phyloP scores from a whole-genome alignment of 163 green algal species.

The Scenedesmus sp. region DNA sequence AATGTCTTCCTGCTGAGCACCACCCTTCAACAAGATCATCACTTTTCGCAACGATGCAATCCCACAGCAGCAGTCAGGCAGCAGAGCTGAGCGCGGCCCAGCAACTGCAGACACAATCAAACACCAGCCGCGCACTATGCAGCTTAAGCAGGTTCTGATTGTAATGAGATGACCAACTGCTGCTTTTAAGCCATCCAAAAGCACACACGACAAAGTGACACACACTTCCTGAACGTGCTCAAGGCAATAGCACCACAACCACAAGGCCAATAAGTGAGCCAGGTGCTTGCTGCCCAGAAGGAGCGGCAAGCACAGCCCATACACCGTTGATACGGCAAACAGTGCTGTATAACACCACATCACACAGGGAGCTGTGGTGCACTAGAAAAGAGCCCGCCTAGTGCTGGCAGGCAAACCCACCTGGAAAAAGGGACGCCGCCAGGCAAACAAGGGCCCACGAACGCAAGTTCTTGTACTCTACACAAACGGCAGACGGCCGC shows the following conservation, averaged over 20 bases:
- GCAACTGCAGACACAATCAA: too few relatives aligned
- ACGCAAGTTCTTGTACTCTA: background rate
- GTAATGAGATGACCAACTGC: background rate
- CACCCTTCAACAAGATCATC: too few relatives aligned
- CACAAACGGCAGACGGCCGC: slow-evolving; percentile 3
- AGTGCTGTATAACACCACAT: background rate
- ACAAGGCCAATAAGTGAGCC: background rate
- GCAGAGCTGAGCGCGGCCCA: too few relatives aligned
- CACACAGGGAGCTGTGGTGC: background rate
- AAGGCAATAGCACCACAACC: background rate
- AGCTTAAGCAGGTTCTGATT: background rate
- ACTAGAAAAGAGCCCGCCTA: background rate
- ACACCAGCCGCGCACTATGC: too few relatives aligned
- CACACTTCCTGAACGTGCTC: background rate
- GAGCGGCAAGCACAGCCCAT: background rate
- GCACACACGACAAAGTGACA: background rate
- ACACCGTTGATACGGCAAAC: background rate
- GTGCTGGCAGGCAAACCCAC: background rate
- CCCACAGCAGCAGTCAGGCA: too few relatives aligned
- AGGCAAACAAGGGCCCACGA: slow-evolving; percentile 1
- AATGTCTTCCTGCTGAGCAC: too few relatives aligned
- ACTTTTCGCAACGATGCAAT: too few relatives aligned
- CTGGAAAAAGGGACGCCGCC: background rate
- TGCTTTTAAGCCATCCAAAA: background rate
- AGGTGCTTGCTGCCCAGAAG: background rate